Percentiles rank a stretch among this genome's conserved stretches.
Conservation (phyloP, 2,329 filamentous ascomycete species). For the Fusarium newnesense region DNA sequence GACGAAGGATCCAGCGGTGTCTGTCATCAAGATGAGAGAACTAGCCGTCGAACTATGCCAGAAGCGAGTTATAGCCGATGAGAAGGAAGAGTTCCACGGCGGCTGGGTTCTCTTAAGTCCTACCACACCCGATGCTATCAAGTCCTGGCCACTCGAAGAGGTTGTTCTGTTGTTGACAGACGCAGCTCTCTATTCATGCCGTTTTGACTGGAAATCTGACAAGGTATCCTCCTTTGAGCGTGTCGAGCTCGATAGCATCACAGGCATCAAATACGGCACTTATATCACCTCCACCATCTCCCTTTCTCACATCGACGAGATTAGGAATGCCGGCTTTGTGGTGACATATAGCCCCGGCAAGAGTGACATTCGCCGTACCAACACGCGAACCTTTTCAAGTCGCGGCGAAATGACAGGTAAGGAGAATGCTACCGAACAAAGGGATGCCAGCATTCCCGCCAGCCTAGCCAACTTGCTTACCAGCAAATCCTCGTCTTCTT, state of each 20-base stretch:
- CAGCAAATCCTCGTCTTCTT: slow-evolving; percentile 44
- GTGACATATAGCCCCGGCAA: slow-evolving; percentile 79
- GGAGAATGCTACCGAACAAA: slow-evolving; percentile 29
- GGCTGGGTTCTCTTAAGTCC: slow-evolving; percentile 92
- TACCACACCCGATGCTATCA: slow-evolving; percentile 73
- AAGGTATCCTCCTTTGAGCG: slow-evolving; percentile 94
- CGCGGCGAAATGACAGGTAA: slow-evolving; percentile 49
- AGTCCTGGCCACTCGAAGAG: slow-evolving; percentile 83
- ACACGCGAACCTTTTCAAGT: slow-evolving; percentile 82
- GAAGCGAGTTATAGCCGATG: slow-evolving; percentile 85
- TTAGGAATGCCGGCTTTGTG: slow-evolving; percentile 85
- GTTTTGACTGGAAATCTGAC: slow-evolving; percentile 94
- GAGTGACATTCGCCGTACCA: slow-evolving; percentile 79
- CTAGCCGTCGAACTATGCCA: slow-evolving; percentile 90
- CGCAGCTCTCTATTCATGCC: slow-evolving; percentile 84
- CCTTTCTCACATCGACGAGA: slow-evolving; percentile 77
- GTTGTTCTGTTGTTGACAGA: slow-evolving; percentile 89
- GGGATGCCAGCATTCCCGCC: slow-evolving; percentile 42
- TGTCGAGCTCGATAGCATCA: slow-evolving; percentile 79
- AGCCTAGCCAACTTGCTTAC: slow-evolving; percentile 57
- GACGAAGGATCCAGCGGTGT: slow-evolving; percentile 90
- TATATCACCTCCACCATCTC: slow-evolving; percentile 93
- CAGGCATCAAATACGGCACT: slow-evolving; percentile 79
- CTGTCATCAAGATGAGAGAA: slow-evolving; percentile 83
- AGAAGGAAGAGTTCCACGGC: slow-evolving; percentile 84